Base-by-base conservation (phyloP, 768 basidiomycete genomes). In the Lactifluus rugatus region DNA sequence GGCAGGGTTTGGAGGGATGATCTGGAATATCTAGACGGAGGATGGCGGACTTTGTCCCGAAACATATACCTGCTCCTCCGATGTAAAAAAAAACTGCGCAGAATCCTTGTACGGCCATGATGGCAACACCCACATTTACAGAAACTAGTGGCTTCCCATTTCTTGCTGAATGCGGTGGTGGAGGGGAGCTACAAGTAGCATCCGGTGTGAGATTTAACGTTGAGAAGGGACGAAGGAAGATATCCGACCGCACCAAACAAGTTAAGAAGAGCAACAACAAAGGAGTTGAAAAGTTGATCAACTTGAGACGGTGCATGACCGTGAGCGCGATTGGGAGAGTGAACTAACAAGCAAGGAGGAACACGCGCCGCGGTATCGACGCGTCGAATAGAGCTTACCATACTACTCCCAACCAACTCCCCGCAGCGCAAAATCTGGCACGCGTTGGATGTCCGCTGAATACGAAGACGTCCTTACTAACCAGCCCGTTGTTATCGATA, bases 401-500 rank as follows among this genome's bases (percentile, higher is more conserved):
- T 31, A 31, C 31, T 31, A 8, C 5, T 31, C 31, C 31, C 21
- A 14, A 58, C 21, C 39, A 23, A 52, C n/a, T n/a, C 5, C 46
- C 19, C 28, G 17, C 23, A 5, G 32, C 28, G 14, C 13, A 32
- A 28, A 44, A 37, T 13, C 48, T 49, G 48, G 48, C 48, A 37
- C 37, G 28, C 48, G 36, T 19, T 52, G 59, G 52, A 93, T 92
- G 90, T 84, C 86, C 62, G 80, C 84, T 54, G 90, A 92, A 75
- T 92, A 84, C 73, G 90, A 93, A 71, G 90, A 93, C 70, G 90
- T 93, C 65, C 81, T 96, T 70, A 95, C 94, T 58, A 98, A 97
- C 76, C 95, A 98, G 73, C 95, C 95, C 5, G 93, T 98, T 58
- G 95, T 98, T 64, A 96, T 98, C 68, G 95, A 98, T 78, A 98